phyloP scores from a whole-genome alignment of 192 early-diverging fungal genomes.

The Diversispora epigaea region DNA sequence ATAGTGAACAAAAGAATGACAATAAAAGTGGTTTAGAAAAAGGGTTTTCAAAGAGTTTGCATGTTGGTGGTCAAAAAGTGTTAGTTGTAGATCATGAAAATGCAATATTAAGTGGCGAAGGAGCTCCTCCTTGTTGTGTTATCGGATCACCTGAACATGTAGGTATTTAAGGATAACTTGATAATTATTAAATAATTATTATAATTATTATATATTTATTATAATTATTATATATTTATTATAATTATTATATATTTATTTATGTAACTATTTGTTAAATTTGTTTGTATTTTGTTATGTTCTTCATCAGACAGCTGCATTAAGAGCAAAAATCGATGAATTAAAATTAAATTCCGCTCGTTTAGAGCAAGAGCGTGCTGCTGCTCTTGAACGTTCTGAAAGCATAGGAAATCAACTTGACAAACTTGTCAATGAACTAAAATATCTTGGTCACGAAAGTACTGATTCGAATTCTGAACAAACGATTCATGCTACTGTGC shows the following conservation, averaged over 20 bases:
- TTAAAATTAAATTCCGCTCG: neutral
- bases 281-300: neutral
- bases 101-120: conserved; percentile 10
- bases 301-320: neutral
- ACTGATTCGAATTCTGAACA: conserved; percentile 12
- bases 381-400: conserved; percentile 17
- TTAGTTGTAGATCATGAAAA: conserved; percentile 27
- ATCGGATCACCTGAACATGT: conserved; percentile 30
- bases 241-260: no score
- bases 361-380: conserved; percentile 5
- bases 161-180: neutral
- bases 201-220: no score
- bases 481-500: conserved; percentile 34
- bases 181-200: conserved; percentile 1
- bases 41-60: conserved; percentile 23
- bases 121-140: conserved; percentile 10
- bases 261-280: no score
- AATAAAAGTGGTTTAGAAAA: no score
- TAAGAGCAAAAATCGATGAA: conserved; percentile 29
- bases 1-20: no score
- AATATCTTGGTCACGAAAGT: conserved; percentile 19
- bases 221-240: no score
- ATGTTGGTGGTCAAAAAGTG: conserved; percentile 25
- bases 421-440: conserved; percentile 13
- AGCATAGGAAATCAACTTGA: conserved; percentile 26